phyloP scores from a whole-genome alignment of 768 basidiomycete species.

The Cystobasidium ongulense region DNA sequence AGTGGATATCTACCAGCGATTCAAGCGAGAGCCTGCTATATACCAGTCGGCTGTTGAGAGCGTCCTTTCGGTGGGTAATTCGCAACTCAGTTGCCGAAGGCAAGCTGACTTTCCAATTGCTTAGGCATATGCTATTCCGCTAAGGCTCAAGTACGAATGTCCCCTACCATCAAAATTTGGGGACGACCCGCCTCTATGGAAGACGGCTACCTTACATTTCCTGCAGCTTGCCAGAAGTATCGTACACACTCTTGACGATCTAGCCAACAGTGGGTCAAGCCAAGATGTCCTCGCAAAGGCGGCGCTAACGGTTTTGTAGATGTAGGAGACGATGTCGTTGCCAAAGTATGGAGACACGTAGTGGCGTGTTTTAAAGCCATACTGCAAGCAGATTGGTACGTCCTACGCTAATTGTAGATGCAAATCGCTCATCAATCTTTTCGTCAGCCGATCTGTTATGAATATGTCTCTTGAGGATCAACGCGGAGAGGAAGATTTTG shows the following conservation, averaged over 20 bases:
- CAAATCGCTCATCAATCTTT: constrained; percentile 50
- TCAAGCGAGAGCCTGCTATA: constrained; percentile 57
- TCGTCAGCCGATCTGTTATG: constrained; percentile 51
- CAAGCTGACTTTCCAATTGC: background rate
- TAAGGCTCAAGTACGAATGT: constrained; percentile 91
- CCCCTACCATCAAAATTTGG: constrained; percentile 80
- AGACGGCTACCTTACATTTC: constrained; percentile 78
- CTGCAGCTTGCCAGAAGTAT: constrained; percentile 53
- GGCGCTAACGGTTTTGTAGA: constrained; percentile 46
- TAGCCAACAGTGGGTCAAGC: background rate
- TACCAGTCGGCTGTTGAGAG: constrained; percentile 75
- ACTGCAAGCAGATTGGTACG: constrained; percentile 75
- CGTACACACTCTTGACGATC: background rate
- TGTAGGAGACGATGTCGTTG: constrained; percentile 48
- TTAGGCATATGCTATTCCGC: constrained; percentile 78
- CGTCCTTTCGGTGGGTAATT: constrained; percentile 67
- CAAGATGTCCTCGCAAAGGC: background rate
- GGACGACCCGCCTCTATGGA: constrained; percentile 83
- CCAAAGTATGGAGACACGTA: constrained; percentile 76
- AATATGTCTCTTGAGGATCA: constrained; percentile 53
- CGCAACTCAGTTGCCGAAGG: no score
- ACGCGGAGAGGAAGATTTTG: constrained; percentile 74
- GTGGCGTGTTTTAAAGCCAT: constrained; percentile 73
- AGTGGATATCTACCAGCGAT: constrained; percentile 60
- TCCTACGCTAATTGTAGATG: background rate